Evolutionary conservation across 2,329 filamentous ascomycete species (phyloP).

Genomic region (Allantophomopsis cytisporea): DNA sequence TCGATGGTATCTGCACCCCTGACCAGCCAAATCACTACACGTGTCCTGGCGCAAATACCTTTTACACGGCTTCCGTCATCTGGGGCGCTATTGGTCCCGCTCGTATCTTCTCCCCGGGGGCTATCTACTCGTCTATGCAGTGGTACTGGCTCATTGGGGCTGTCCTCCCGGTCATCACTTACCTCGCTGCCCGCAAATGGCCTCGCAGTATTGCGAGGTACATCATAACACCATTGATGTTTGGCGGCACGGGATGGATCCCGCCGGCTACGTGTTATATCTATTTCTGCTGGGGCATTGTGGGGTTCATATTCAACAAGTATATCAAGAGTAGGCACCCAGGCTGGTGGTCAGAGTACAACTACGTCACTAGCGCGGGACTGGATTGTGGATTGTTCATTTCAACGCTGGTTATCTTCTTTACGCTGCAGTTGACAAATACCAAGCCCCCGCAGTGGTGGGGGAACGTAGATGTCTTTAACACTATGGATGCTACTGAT

Average conservation of each 20-base stretch:
- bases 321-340: constrained; percentile 47
- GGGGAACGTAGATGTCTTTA: too few species aligned
- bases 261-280: constrained; percentile 49
- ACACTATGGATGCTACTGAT: too few species aligned
- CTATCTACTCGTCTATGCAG: constrained; percentile 47
- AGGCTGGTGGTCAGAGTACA: constrained; percentile 56
- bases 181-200: constrained; percentile 34
- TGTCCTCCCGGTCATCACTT: constrained; percentile 39
- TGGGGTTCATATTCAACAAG: constrained; percentile 59
- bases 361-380: constrained; percentile 58
- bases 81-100: constrained; percentile 54
- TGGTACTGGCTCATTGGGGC: constrained; percentile 57
- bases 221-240: constrained; percentile 21
- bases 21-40: constrained; percentile 43
- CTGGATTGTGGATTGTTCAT: constrained; percentile 57
- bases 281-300: constrained; percentile 59
- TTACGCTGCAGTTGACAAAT: constrained; percentile 22
- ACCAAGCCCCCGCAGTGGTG: too few species aligned
- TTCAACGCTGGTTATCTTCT: constrained; percentile 54
- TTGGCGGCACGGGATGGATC: not conserved
- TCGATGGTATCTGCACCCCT: constrained; percentile 26
- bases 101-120: constrained; percentile 48
- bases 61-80: constrained; percentile 49
- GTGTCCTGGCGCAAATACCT: constrained; percentile 48
- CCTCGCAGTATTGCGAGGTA: constrained; percentile 48